Conservation (phyloP, 1,139 yeast genomes). For the Blastobotrys arbuscula region DNA sequence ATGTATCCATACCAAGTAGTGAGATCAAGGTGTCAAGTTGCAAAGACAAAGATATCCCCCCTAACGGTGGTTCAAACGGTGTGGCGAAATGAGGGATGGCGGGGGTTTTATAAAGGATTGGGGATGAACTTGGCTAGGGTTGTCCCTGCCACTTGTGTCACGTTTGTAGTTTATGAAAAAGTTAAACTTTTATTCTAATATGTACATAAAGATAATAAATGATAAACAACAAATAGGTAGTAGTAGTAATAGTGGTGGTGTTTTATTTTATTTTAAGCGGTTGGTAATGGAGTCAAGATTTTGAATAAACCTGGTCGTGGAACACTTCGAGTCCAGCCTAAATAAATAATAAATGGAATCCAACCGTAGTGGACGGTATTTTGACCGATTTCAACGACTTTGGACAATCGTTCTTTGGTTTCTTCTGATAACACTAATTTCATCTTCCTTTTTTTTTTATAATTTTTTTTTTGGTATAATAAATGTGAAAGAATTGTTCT, state of each 20-base stretch:
- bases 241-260: no score
- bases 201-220: not conserved
- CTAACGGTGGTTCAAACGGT: conserved; percentile 30
- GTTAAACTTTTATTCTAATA: conserved; percentile 27
- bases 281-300: conserved; percentile 67
- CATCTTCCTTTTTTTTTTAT: conserved; percentile 28
- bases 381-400: conserved; percentile 76
- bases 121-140: conserved; percentile 77
- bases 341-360: conserved; percentile 88
- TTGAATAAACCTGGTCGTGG: conserved; percentile 80
- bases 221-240: no score
- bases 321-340: conserved; percentile 80
- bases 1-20: conserved; percentile 86
- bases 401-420: conserved; percentile 73
- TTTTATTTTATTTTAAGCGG: conserved; percentile 42
- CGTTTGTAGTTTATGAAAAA: conserved; percentile 82
- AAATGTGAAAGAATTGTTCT: not conserved
- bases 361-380: conserved; percentile 92
- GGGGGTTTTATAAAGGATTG: conserved; percentile 76
- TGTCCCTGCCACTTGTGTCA: conserved; percentile 77
- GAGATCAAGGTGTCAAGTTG: conserved; percentile 67
- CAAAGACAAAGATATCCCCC: conserved; percentile 22
- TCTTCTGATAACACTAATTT: conserved; percentile 43
- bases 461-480: not conserved
- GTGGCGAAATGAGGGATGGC: conserved; percentile 44